Evolutionary conservation across 2,329 filamentous ascomycete genomes (phyloP).

Genomic region (Aureobasidium subglaciale): DNA sequence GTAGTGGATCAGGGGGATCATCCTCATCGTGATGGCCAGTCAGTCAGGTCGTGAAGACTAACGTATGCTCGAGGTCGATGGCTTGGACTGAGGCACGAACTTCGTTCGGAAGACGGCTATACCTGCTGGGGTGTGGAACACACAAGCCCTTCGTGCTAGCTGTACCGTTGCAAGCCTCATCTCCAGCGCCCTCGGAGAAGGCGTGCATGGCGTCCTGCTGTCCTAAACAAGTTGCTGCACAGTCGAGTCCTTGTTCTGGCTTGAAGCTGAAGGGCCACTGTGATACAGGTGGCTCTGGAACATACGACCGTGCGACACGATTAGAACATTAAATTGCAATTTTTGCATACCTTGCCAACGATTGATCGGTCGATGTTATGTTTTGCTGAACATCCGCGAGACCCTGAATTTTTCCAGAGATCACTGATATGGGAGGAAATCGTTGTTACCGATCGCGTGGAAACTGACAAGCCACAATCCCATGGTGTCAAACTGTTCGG

Average conservation of each 20-base stretch:
- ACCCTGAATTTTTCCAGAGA: too few relatives aligned
- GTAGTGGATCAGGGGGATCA: background rate
- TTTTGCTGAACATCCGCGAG: background rate
- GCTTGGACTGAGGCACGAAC: too few relatives aligned
- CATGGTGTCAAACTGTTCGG: background rate
- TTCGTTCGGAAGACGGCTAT: too few relatives aligned
- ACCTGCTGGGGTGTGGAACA: too few relatives aligned
- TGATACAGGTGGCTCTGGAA: background rate
- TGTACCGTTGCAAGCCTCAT: too few relatives aligned
- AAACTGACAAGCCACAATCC: background rate
- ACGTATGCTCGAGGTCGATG: too few relatives aligned
- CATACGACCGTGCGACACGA: background rate
- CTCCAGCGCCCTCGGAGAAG: background rate
- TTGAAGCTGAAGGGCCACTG: background rate
- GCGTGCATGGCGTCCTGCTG: background rate
- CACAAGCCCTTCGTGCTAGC: too few relatives aligned
- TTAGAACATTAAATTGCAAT: background rate
- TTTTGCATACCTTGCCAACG: background rate
- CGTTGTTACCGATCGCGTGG: background rate
- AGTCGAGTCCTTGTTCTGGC: background rate
- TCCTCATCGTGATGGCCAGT: too few relatives aligned
- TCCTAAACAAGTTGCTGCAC: background rate
- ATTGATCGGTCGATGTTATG: background rate
- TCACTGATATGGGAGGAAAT: too few relatives aligned
- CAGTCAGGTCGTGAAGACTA: too few relatives aligned